Percentiles rank a stretch among this genome's conserved stretches.
Evolutionary conservation across 2,329 filamentous ascomycete genomes (phyloP).

Genomic region (Gliomastix tumulicola): DNA sequence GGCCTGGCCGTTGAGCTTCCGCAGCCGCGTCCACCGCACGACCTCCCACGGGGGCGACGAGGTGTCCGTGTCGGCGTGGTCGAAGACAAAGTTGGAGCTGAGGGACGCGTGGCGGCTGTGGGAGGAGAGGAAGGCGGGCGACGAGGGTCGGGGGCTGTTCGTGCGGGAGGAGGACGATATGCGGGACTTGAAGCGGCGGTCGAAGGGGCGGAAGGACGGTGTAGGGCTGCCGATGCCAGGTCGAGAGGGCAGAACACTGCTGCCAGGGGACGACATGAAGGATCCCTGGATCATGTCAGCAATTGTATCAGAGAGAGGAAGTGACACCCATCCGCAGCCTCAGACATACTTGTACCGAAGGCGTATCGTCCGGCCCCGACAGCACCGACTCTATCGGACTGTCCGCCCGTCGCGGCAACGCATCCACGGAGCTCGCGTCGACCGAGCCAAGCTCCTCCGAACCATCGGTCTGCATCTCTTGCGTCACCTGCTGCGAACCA

Average conservation of each 20-base stretch:
- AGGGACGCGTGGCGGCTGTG: slow-evolving; percentile 79
- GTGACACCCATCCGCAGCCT: too few species aligned
- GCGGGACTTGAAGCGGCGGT: slow-evolving; percentile 86
- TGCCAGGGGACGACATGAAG: slow-evolving; percentile 59
- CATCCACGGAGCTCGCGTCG: slow-evolving; percentile 38
- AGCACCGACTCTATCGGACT: slow-evolving; percentile 63
- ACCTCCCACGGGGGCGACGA: slow-evolving; percentile 90
- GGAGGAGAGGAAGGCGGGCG: slow-evolving; percentile 67
- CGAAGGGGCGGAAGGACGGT: slow-evolving; percentile 85
- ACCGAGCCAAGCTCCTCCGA: slow-evolving; percentile 49
- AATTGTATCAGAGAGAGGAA: too few species aligned
- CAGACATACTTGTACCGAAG: slow-evolving; percentile 67
- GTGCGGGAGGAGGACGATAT: slow-evolving; percentile 49
- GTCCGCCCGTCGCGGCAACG: slow-evolving; percentile 44
- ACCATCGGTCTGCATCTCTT: slow-evolving; percentile 23
- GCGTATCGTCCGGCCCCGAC: slow-evolving; percentile 77
- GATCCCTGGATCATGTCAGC: slow-evolving; percentile 45
- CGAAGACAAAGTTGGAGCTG: slow-evolving; percentile 60
- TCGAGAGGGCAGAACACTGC: slow-evolving; percentile 65
- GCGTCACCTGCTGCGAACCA: neutral
- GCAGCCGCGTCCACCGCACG: slow-evolving; percentile 89
- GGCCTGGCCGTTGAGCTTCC: slow-evolving; percentile 79
- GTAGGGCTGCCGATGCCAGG: slow-evolving; percentile 62
- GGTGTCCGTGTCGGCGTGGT: slow-evolving; percentile 59
- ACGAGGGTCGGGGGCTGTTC: slow-evolving; percentile 60